Evolutionary conservation across 2,329 filamentous ascomycete genomes (phyloP), one percentile per base, ranked within the genome.

Genomic region (Metarhizium sp.): DNA sequence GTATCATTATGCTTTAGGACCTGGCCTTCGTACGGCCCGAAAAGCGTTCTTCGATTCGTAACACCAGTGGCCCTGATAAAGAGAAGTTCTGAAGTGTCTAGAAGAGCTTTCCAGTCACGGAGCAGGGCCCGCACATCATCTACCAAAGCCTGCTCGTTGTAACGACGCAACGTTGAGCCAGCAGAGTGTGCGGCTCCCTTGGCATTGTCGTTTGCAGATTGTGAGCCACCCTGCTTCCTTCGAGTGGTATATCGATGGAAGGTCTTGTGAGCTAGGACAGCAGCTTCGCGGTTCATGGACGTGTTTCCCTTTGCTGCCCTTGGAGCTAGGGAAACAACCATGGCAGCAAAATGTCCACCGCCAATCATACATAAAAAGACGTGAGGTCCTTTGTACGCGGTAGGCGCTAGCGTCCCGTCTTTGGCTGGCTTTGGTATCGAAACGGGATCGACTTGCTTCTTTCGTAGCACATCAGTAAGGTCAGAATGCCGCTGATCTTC

Each of bases 351-450:
- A 69, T 99, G 94, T 0, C 94, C 94, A 57, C 94, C 94, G 29
- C 94, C 94, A 52, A 99, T 95, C 94, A 99, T 99, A 71, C 92
- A 97, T 50, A 99, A 80, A 67, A 99, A 97, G 51, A 96, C 84
- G 67, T 97, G 92, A 2, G 91, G 90, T 7, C 86, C 85, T 29
- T 84, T 82, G 66, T 86, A 82, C 3, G 76, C 75, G 10, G 79
- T 71, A 2, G 77, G 73, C 2, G 79, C 76, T 5, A 82, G 69
- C 16, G 76, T 74, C 2, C 83, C 81, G 50, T 85, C 84, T 55
- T 82, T 83, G 42, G 77, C 72, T 2, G 79, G 74, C 58, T 80
- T 80, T 36, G 70, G 78, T 55, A 71, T 75, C 46, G 71, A 70
- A 65, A 75, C 81, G 0, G 90, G 85, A 3, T 81, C 75, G 2